Conservation (phyloP, 2,329 filamentous ascomycete genomes). For the Alternaria arbusti region DNA sequence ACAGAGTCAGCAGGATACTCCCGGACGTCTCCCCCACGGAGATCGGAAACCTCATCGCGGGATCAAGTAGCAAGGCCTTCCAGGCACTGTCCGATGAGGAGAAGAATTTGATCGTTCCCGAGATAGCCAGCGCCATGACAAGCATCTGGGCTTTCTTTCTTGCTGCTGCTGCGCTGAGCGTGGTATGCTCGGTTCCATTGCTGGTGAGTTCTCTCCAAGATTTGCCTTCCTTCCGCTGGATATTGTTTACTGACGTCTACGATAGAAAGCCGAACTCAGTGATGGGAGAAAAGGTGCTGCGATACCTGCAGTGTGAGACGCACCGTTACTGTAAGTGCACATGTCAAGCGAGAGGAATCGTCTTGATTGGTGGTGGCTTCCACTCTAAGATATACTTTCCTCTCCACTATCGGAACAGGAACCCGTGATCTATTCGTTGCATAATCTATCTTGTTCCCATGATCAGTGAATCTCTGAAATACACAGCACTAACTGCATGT, state of each 20-base stretch:
- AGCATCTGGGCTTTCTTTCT: neutral
- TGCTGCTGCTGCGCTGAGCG: neutral
- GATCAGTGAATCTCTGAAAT: neutral
- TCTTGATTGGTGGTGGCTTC: neutral
- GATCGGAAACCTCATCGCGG: neutral
- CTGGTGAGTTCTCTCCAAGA: neutral
- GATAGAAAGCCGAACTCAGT: neutral
- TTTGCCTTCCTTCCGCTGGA: neutral
- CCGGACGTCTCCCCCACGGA: neutral
- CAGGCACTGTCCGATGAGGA: neutral
- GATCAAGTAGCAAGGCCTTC: neutral
- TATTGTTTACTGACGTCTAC: neutral
- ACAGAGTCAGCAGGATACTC: neutral
- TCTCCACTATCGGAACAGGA: neutral
- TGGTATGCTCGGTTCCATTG: neutral
- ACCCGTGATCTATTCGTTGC: neutral
- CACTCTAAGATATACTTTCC: neutral
- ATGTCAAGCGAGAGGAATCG: neutral
- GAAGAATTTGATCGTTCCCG: neutral
- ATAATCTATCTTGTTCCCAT: neutral
- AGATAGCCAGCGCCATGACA: neutral
- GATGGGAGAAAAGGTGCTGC: fast-evolving
- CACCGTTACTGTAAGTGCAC: fast-evolving
- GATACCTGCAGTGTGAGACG: neutral
- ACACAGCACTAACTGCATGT: neutral